phyloP scores from a whole-genome alignment of 2,329 filamentous ascomycete genomes.

The Fusarium veterinarium region DNA sequence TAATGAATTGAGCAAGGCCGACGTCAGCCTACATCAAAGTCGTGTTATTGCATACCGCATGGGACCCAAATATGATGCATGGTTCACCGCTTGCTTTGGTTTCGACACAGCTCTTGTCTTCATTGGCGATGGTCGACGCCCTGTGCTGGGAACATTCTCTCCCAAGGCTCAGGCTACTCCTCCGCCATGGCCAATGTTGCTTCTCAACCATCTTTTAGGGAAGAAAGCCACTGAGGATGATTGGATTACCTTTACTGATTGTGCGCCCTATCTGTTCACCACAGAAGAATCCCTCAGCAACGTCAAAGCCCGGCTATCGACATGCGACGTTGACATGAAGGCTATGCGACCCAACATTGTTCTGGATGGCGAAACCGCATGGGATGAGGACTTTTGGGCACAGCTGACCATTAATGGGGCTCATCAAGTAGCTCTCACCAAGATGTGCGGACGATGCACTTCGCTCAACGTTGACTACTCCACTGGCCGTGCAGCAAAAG shows the following conservation, averaged over 20 bases:
- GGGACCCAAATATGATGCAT: conserved; percentile 68
- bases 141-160: conserved; percentile 68
- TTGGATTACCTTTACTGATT: conserved; percentile 77
- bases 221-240: conserved; percentile 47
- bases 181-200: conserved; percentile 51
- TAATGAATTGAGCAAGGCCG: conserved; percentile 57
- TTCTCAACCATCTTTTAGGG: conserved; percentile 49
- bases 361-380: conserved; percentile 68
- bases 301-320: conserved; percentile 68
- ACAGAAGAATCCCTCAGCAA: conserved; percentile 76
- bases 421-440: conserved; percentile 67
- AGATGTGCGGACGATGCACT: conserved; percentile 75
- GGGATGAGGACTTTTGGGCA: conserved; percentile 79
- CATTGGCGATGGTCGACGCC: conserved; percentile 69
- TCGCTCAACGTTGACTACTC: conserved; percentile 79
- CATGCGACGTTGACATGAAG: conserved; percentile 67
- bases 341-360: conserved; percentile 82
- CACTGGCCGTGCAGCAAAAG: conserved; percentile 68
- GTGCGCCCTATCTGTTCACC: conserved; percentile 79
- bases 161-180: conserved; percentile 49
- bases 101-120: conserved; percentile 71
- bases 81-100: conserved; percentile 76
- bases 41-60: conserved; percentile 70
- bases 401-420: conserved; percentile 61
- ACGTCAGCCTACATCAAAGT: conserved; percentile 70